Evolutionary conservation across 2,329 filamentous ascomycete species (phyloP), one percentile per base, ranked within the genome.

Genomic region (Fusarium chaquense): DNA sequence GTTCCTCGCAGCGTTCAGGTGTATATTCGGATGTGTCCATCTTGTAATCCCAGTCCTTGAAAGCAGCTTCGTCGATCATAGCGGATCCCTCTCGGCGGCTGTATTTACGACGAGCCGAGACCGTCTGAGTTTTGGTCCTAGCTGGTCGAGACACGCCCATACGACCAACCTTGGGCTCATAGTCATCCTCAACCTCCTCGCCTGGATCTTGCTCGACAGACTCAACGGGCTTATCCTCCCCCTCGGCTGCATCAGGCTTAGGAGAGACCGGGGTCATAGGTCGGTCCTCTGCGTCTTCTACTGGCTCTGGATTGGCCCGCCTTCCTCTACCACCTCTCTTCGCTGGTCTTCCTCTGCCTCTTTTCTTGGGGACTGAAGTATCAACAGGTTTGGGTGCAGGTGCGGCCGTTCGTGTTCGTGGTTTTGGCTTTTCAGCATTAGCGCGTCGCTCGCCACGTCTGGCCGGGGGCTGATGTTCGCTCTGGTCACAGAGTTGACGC

Each of bases 401-500:
- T 22, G 81, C 71, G 43, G 65, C 71, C 33, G 68, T 45, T 58
- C 82, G 80, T 16, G 81, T 66, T 62, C 83, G 79, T 9, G 81
- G 76, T 66, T 83, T 87, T 3, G 84, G 81, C 71, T 82, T 86
- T 12, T 88, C 84, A 54, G 84, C 83, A 69, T 89, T 87, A 30
- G 88, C 88, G 65, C 93, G 89, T 70, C 91, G 86, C 81, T 96
- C 92, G 56, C 97, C 96, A 78, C 96, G 90, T 75, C 90, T 90
- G 8, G 96, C 96, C 1, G 96, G 96, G 12, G 96, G 96, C 75
- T 98, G 96, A 78, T 99, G 94, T 75, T 97, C 94, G 77, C 93
- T 94, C 81, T 98, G 94, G 69, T 98, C 93, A 78, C 94, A 98
- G 40, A 98, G 86, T 58, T 93, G 88, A 72, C 94, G 93, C 96